Base-by-base conservation (phyloP, 2,329 filamentous ascomycete genomes). In the Sordariomycetes sp. region DNA sequence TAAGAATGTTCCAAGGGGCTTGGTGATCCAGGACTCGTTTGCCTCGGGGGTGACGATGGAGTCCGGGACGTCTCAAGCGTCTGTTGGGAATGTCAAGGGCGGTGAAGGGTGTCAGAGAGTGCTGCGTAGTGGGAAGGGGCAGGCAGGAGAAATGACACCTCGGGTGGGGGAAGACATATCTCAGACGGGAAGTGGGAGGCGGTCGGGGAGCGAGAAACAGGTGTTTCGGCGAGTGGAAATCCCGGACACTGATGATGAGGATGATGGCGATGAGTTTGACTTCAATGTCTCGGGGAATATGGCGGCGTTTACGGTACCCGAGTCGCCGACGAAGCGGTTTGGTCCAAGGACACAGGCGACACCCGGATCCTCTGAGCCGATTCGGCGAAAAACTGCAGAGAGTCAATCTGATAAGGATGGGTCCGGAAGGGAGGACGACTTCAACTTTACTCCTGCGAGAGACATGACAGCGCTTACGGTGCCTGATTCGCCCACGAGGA, bases 201-300 rank as follows among this genome's bases (percentile, higher is more conserved):
- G 45, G 8, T 17, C 28, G 25, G 24, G 25, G 28, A 52, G 51
- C 22, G 13, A 22, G 51, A 34, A 52, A 13, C 13, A 6, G 5
- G 28, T 52, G 5, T 34, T 8, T 35, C 20, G 20, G 56, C 28
- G 10, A 36, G 3, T 53, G 56, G 75, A 78, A 58, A 78, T 80
- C 34, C 74, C 76, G 0, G 77, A 80, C 59, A 77, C 76, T 1
- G 77, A 79, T 42, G 75, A 73, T 12, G 74, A 76, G 7, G 62
- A 67, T 8, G 67, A 67, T 1, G 62, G 65, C 1, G 64, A 65
- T 17, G 65, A 65, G 55, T 53, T 36, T 34, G 45, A 24, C n/a
- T 50, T 50, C 2, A 50, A 20, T 20, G 45, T 10, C 17, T 17
- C 12, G 10, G 45, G 45, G 45, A 5, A 24, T 7, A 12, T 12